Base-by-base conservation (phyloP, 129 eudicot species). In the Oenanthe sinensis region DNA sequence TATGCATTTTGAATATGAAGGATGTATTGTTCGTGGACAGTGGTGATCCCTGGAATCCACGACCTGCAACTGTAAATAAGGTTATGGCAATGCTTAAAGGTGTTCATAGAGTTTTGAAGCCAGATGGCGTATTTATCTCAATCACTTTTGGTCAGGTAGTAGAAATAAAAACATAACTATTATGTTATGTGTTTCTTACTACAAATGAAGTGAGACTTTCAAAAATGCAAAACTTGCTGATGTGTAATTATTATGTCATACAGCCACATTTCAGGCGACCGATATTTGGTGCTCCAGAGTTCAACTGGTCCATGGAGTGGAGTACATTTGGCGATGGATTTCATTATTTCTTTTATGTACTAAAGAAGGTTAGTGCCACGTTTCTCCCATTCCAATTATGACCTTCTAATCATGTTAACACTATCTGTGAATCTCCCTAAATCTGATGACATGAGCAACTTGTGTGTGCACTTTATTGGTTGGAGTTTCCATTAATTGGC, bases 1-100 rank as follows among this genome's bases (percentile, higher is more conserved):
- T 79, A 76, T 85, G 79, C 74, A 77, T 63, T 79, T 79, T 76
- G 71, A 84, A 81, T 75, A 79, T 91, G 94, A 91, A 95, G 99
- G 99, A 95, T 90, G 99, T 95, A 71, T 87, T 95, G 87, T 95
- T 95, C 91, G 99, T 95, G 87, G 96, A 95, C 90, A 88, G 97
- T 85, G 99, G 99, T 42, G 97, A 95, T 81, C 99, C 97, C 6
- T 95, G 99, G 99, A 87, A 89, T 79, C 99, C 99, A 70, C 83
- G 83, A 11, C 89, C 90, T 9, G 91, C 78, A 82, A 90, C 88
- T 1, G 86, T 87, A 37, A 81, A 75, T 80, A 92, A 84, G 75
- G 97, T 90, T 50, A 92, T 82, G 92, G 79, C 88, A 71, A 91
- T 95, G 99, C 99, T 95, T 89, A 90, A 81, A 86, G 90, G 93